Percentiles rank a stretch among this genome's conserved stretches.
Evolutionary conservation across 805 yeast genomes (phyloP).

Genomic region (Tetrapisispora taiwanensis): DNA sequence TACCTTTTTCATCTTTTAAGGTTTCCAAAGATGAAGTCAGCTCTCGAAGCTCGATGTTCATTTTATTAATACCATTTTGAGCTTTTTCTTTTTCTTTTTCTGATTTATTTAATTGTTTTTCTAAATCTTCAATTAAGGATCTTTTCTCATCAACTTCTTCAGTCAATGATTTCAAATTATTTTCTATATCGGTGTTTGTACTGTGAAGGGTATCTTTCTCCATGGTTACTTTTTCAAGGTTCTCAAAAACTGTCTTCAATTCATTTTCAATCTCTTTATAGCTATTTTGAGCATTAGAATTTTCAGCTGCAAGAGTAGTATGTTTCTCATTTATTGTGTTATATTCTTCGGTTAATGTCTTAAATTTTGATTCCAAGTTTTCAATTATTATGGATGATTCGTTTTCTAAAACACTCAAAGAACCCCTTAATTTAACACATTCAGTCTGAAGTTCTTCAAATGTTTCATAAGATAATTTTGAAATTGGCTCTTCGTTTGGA

Average conservation of each 20-base stretch:
- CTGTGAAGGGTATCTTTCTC: constrained; percentile 16
- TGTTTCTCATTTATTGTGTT: constrained; percentile 5
- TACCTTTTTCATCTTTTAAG: constrained; percentile 34
- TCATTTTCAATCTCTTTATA: constrained; percentile 6
- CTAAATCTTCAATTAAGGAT: constrained; percentile 17
- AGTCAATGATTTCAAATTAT: constrained; percentile 27
- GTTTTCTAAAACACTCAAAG: constrained; percentile 26
- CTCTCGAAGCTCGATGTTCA: constrained; percentile 73
- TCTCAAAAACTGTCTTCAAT: constrained; percentile 2
- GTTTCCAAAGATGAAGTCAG: constrained; percentile 51
- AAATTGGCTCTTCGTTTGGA: constrained; percentile 63
- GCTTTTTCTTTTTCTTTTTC: constrained; percentile 45
- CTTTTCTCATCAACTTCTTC: constrained; percentile 8
- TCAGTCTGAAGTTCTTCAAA: constrained; percentile 33
- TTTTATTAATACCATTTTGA: constrained; percentile 81
- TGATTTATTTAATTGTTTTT: constrained; percentile 20
- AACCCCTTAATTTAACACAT: constrained; percentile 27
- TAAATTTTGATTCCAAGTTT: constrained; percentile 12
- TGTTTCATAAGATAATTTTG: constrained; percentile 49
- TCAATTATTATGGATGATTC: constrained; percentile 16
- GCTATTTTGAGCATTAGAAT: constrained; percentile 11
- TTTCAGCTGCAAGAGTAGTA: constrained; percentile 12
- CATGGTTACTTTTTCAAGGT: constrained; percentile 11
- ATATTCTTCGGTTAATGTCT: constrained; percentile 7
- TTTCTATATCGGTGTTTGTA: constrained; percentile 15